Evolutionary conservation across 1,139 yeast genomes (phyloP), one percentile per base, ranked within the genome.

Genomic region (Zygosaccharomyces sapae): DNA sequence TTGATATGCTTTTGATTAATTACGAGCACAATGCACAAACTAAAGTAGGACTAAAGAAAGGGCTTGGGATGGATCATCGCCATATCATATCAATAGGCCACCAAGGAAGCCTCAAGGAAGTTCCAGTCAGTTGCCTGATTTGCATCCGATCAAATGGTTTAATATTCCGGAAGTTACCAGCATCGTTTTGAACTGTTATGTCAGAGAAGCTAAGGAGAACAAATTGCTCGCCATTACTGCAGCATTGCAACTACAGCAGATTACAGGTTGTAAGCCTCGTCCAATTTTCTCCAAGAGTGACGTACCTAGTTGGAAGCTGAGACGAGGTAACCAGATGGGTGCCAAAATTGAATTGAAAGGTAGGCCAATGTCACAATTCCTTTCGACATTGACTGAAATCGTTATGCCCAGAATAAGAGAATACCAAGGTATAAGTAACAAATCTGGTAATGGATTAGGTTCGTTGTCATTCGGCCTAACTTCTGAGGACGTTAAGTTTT

Each of bases 321-420:
- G 97, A 67, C 81, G 81, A 43, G 96, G 97, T 39, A 84, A 81
- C 73, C 83, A 86, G 43, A 86, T 95, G 80, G 99, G 98, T 46
- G 96, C 95, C 51, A 86, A 86, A 65, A 84, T 83, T 19, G 80
- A 79, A 51, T 71, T 94, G 50, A 74, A 74, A 33, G 98, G 97
- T 41, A 77, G 84, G 54, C 87, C 87, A 48, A 86, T 90, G 84
- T 71, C 81, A 47, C 97, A 89, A 69, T 92, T 94, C 63, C 66
- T 94, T 50, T 70, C 85, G 19, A 92, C 97, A 1, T 72, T 94
- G 60, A 80, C 95, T 1, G 98, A 94, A 68, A 73, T 94, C 57
- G 98, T 94, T 25, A 76, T 92, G 58, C 98, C 99, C 43, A 79
- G 96, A 69, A 81, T 90, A 51, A 85, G 95, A 77, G 87, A 90